Percentiles rank a stretch among this genome's conserved stretches.
Evolutionary conservation across 2,329 filamentous ascomycete species (phyloP).

Genomic region (Bimuria novae-zelandiae): DNA sequence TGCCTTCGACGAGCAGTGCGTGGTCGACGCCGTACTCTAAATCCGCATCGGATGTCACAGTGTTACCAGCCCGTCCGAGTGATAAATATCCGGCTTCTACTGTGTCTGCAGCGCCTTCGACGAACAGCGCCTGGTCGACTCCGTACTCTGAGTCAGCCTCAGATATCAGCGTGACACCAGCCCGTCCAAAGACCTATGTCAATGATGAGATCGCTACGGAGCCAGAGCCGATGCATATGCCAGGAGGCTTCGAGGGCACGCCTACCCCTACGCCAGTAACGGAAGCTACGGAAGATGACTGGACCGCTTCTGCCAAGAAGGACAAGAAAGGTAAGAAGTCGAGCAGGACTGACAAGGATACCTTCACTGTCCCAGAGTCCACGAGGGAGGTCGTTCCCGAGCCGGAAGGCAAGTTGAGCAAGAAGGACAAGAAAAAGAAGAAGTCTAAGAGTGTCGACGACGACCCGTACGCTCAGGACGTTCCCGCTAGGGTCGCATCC

Average conservation of each 20-base stretch:
- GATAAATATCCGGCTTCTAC: constrained; percentile 26
- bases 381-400: background rate
- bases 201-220: constrained; percentile 50
- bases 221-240: constrained; percentile 64
- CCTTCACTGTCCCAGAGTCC: background rate
- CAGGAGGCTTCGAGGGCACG: constrained; percentile 62
- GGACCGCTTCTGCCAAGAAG: constrained; percentile 21
- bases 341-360: constrained; percentile 6
- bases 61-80: constrained; percentile 23
- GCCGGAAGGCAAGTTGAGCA: constrained; percentile 9
- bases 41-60: constrained; percentile 48
- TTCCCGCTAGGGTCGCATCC: background rate
- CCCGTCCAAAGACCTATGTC: constrained; percentile 42
- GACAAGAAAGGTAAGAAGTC: constrained; percentile 29
- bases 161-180: constrained; percentile 42
- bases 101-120: constrained; percentile 26
- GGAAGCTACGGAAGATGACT: constrained; percentile 35
- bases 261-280: constrained; percentile 32
- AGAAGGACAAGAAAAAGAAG: constrained; percentile 11
- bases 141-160: constrained; percentile 51
- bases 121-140: constrained; percentile 38
- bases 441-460: constrained; percentile 9
- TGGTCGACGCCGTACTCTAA: constrained; percentile 50
- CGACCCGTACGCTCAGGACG: background rate
- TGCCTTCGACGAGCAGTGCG: constrained; percentile 27